Conservation (phyloP, 768 basidiomycete genomes). For the Suillus hirtellus region DNA sequence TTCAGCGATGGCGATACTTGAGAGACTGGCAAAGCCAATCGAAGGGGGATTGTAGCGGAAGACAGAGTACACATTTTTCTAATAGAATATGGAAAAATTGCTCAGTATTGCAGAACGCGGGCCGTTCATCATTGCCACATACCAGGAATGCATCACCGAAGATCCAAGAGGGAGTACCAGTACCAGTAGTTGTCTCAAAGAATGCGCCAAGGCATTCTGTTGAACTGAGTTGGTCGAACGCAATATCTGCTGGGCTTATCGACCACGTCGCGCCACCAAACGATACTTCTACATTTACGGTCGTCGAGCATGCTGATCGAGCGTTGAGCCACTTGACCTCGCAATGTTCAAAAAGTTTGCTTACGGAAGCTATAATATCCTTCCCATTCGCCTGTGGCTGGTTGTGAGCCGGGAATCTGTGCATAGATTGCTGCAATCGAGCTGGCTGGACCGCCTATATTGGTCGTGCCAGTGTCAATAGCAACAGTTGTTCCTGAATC, state of each 20-base stretch:
- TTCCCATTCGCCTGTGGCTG: constrained; percentile 35
- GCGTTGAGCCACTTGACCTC: not conserved
- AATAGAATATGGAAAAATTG: not conserved
- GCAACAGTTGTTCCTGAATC: constrained; percentile 36
- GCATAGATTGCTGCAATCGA: constrained; percentile 44
- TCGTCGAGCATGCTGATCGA: constrained; percentile 35
- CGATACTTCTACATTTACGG: constrained; percentile 39
- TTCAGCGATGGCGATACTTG: constrained; percentile 26
- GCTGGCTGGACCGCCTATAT: constrained; percentile 50
- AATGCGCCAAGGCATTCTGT: constrained; percentile 54
- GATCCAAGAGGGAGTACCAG: constrained; percentile 45
- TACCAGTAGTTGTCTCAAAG: constrained; percentile 42
- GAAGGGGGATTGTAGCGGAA: constrained; percentile 50
- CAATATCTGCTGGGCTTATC: constrained; percentile 51
- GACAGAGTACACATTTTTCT: constrained; percentile 61
- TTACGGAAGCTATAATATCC: constrained; percentile 53
- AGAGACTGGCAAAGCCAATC: constrained; percentile 52
- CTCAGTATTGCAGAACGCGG: not conserved
- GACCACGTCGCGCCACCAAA: constrained; percentile 49
- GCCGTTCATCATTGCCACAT: constrained; percentile 9
- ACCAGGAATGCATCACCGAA: constrained; percentile 53
- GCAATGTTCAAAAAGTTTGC: constrained; percentile 8
- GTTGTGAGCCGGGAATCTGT: constrained; percentile 43
- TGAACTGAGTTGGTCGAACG: constrained; percentile 37
- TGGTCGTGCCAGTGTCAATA: constrained; percentile 65